Evolutionary conservation across 2,329 filamentous ascomycete genomes (phyloP).

Genomic region (Aspergillus amoenus): DNA sequence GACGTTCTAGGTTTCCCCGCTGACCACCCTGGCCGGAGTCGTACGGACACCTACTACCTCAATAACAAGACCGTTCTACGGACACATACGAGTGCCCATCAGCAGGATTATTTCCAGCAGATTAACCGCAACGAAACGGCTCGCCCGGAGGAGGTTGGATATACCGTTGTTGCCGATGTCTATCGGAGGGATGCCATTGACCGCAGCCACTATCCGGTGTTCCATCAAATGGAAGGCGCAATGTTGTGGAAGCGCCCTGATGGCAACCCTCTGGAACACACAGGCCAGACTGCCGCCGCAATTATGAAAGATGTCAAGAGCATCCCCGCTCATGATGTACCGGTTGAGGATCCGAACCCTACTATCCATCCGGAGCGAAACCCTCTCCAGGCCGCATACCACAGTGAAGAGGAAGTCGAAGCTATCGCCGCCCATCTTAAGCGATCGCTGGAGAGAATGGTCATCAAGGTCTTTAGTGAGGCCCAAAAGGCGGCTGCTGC

Average conservation of each 20-base stretch:
- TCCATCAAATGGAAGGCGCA: conserved; percentile 98
- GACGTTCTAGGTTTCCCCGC: conserved; percentile 90
- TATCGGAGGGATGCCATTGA: conserved; percentile 95
- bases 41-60: conserved; percentile 94
- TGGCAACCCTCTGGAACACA: conserved; percentile 30
- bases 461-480: conserved; percentile 81
- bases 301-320: conserved; percentile 69
- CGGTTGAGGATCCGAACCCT: conserved; percentile 81
- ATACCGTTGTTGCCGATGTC: conserved; percentile 89
- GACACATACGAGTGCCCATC: conserved; percentile 93
- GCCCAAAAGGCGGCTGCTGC: conserved; percentile 68
- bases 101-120: conserved; percentile 76
- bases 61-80: conserved; percentile 80
- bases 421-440: conserved; percentile 85
- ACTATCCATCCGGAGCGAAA: conserved; percentile 75
- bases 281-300: conserved; percentile 52
- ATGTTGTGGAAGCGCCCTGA: conserved; percentile 75
- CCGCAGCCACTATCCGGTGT: conserved; percentile 90
- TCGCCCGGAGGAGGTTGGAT: conserved; percentile 60
- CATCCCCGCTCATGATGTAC: conserved; percentile 71
- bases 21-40: conserved; percentile 83
- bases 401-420: conserved; percentile 74
- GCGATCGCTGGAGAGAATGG: conserved; percentile 81
- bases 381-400: conserved; percentile 71
- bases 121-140: conserved; percentile 48